Evolutionary conservation across 192 early-diverging fungal species (phyloP).

Genomic region (Backusella luteola): DNA sequence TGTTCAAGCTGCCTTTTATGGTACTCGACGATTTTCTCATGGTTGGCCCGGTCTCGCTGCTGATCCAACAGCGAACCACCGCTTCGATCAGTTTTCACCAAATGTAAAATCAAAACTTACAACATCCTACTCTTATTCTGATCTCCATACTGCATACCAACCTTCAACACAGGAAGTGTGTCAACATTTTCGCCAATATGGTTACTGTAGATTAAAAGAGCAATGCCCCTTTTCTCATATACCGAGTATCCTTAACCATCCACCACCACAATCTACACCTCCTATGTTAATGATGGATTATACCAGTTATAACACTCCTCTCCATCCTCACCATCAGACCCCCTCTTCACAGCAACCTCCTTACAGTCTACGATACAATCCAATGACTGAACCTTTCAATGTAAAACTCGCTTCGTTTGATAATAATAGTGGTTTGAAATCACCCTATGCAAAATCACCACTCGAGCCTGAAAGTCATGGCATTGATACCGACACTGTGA

Average conservation of each 20-base stretch:
- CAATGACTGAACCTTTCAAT: slow-evolving; percentile 15
- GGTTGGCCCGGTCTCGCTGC: slow-evolving; percentile 1
- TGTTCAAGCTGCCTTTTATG: slow-evolving; percentile 31
- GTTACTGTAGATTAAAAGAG: slow-evolving; percentile 50
- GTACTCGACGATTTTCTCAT: slow-evolving; percentile 15
- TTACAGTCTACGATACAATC: slow-evolving; percentile 16
- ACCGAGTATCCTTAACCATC: slow-evolving; percentile 19
- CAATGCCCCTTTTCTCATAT: slow-evolving; percentile 51
- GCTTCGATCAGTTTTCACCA: background rate
- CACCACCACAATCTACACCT: background rate
- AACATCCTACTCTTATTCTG: slow-evolving; percentile 46
- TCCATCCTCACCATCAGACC: slow-evolving; percentile 9
- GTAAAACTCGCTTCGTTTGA: slow-evolving; percentile 9
- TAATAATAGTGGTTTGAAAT: slow-evolving; percentile 25
- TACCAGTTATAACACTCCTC: slow-evolving; percentile 5
- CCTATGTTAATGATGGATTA: slow-evolving; percentile 3
- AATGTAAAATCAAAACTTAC: slow-evolving; percentile 29
- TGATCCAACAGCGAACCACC: background rate
- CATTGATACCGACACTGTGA: background rate
- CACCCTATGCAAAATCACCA: background rate
- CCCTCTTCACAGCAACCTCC: slow-evolving; percentile 9
- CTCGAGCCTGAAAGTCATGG: slow-evolving; percentile 26
- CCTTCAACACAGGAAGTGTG: slow-evolving; percentile 30
- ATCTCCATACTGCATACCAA: slow-evolving; percentile 34
- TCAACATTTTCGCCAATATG: slow-evolving; percentile 40